phyloP scores from a whole-genome alignment of 2,329 filamentous ascomycete genomes.

The Raffaelea deltoideospora region DNA sequence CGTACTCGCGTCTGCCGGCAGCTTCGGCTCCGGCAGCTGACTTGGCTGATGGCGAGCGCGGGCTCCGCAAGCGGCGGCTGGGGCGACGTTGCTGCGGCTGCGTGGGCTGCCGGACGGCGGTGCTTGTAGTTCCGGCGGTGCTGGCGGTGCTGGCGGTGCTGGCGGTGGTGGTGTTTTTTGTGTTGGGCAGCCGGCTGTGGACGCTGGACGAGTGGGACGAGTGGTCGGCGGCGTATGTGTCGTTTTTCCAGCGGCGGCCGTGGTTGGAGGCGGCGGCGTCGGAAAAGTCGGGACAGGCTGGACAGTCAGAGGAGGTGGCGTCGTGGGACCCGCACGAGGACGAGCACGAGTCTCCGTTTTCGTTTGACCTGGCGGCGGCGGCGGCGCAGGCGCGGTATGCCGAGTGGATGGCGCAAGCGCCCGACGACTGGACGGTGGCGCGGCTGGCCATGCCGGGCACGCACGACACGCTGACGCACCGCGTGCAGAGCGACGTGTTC shows the following conservation, averaged over 20 bases:
- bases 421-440: slow-evolving; percentile 24
- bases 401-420: slow-evolving; percentile 28
- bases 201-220: too few relatives aligned
- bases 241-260: not conserved
- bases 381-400: too few relatives aligned
- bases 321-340: not conserved
- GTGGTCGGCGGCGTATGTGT: not conserved
- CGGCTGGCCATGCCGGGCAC: slow-evolving; percentile 35
- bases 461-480: slow-evolving; percentile 37
- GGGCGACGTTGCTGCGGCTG: too few relatives aligned
- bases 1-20: too few relatives aligned
- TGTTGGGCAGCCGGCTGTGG: not conserved
- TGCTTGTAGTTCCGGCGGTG: not conserved
- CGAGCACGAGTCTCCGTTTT: slow-evolving; percentile 17
- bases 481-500: slow-evolving; percentile 18
- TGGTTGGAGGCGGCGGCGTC: not conserved
- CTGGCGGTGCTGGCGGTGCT: not conserved
- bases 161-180: not conserved
- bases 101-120: not conserved
- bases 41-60: too few relatives aligned
- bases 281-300: not conserved
- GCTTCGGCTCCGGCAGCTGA: too few relatives aligned
- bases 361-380: slow-evolving; percentile 24
- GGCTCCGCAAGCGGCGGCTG: too few relatives aligned
- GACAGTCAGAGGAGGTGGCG: not conserved